Evolutionary conservation across 2,329 filamentous ascomycete genomes (phyloP).

Genomic region (Diplodia mutila): DNA sequence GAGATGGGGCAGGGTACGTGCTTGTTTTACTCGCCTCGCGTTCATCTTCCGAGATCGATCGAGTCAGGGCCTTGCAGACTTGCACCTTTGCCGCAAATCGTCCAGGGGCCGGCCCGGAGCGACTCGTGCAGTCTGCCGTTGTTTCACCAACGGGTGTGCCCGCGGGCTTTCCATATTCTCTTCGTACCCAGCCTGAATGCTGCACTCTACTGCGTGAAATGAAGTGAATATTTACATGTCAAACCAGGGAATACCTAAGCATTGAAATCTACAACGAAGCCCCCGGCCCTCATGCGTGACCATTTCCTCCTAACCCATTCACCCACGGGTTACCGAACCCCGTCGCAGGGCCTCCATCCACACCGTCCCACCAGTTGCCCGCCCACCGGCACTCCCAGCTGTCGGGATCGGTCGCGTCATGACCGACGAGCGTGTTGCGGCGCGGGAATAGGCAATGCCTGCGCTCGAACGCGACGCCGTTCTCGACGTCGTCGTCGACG

Average conservation of each 20-base stretch:
- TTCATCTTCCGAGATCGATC: not conserved
- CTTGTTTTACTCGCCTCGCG: not conserved
- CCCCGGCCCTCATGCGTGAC: too few relatives aligned
- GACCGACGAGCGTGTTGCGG: slow-evolving; percentile 40
- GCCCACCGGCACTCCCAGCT: slow-evolving; percentile 38
- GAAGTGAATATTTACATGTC: not conserved
- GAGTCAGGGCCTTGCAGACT: slow-evolving; percentile 16
- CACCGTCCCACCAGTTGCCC: slow-evolving; percentile 4
- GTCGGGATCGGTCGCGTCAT: slow-evolving; percentile 34
- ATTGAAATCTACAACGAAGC: not conserved
- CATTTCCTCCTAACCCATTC: not conserved
- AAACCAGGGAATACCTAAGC: not conserved
- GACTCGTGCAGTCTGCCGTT: too few relatives aligned
- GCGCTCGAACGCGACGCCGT: slow-evolving; percentile 30
- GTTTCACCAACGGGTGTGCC: not conserved
- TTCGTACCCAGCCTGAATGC: too few relatives aligned
- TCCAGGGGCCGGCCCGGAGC: not conserved
- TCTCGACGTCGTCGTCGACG: slow-evolving; percentile 30
- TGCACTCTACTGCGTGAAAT: not conserved
- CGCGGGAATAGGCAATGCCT: slow-evolving; percentile 43
- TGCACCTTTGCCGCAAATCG: not conserved
- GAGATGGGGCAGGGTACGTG: not conserved
- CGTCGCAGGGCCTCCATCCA: not conserved
- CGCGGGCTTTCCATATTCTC: not conserved
- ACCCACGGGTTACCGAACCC: not conserved